Base-by-base conservation (phyloP, 768 basidiomycete species). In the Amanita subjunquillea region DNA sequence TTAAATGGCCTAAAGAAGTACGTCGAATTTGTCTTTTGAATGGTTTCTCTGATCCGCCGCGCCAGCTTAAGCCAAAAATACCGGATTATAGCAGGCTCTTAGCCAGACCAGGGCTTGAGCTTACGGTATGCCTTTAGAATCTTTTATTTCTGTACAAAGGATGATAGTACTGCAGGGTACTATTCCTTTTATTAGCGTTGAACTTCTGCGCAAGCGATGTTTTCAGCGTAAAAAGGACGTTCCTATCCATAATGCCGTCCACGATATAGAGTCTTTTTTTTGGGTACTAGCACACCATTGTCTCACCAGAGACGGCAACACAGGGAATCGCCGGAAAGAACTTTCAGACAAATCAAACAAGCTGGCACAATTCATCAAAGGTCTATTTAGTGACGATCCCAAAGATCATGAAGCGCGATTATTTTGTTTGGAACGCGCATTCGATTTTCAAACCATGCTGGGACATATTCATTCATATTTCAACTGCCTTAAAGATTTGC, bases 231-330 rank as follows among this genome's bases (percentile, higher is more conserved):
- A 43, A 12, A 13, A 20, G 7, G n/a, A 41, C 0, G 5, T 3
- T 5, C 22, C 25, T 44, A 4, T 32, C 3, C 60, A 57, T 45
- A 30, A 51, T 9, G 52, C 49, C 6, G 27, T 57, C 6, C 59
- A 61, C 29, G 61, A 63, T 30, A 39, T 62, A 6, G 62, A 63
- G 25, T 61, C 61, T 7, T 50, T 60, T 9, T 54, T 63, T 36
- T 63, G 61, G 62, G 55, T 62, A 22, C 38, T 62, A 5, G 38
- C 54, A 15, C 46, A 58, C 29, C 42, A 59, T 5, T 60, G 60
- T 41, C n/a, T 61, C 1, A 56, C 58, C 0, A 55, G 56, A 25
- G 37, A 40, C 12, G 61, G 60, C 6, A 60, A 58, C 8, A 58
- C 54, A 12, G 22, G 34, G 6, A 32, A 34, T 3, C 57, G 52